Percentiles rank a stretch among this genome's conserved stretches.
Conservation (phyloP, 345 rosid genomes). For the Camelina hispida region DNA sequence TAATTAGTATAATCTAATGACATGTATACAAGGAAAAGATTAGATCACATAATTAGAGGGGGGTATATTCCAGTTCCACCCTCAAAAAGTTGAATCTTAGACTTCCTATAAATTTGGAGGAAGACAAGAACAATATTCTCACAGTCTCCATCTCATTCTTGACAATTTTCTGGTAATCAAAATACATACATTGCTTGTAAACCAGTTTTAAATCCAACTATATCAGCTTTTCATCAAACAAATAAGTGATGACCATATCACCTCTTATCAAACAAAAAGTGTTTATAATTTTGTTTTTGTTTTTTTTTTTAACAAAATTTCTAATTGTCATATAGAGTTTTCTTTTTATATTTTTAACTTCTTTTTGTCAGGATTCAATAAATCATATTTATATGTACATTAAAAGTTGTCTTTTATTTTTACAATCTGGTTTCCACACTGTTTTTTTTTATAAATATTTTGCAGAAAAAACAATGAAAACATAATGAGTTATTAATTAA, state of each 20-base stretch:
- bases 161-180: not conserved
- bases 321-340: not conserved
- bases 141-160: not conserved
- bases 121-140: constrained; percentile 3
- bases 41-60: not conserved
- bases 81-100: not conserved
- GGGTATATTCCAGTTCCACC: not conserved
- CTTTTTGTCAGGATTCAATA: not conserved
- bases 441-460: not conserved
- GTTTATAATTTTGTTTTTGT: not conserved
- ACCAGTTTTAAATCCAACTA: not conserved
- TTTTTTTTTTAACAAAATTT: not conserved
- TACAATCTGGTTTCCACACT: not conserved
- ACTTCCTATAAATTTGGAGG: constrained; percentile 30
- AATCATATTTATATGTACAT: not conserved
- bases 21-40: not conserved
- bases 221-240: not conserved
- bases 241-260: not conserved
- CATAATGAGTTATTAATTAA: not conserved
- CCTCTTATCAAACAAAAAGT: not conserved
- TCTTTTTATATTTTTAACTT: too few relatives aligned
- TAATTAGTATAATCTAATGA: not conserved
- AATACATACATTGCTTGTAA: not conserved
- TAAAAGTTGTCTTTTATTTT: too few relatives aligned
- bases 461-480: not conserved